Evolutionary conservation across 371 early-diverging fungal genomes (phyloP).

Genomic region (Mucor plumbeus): DNA sequence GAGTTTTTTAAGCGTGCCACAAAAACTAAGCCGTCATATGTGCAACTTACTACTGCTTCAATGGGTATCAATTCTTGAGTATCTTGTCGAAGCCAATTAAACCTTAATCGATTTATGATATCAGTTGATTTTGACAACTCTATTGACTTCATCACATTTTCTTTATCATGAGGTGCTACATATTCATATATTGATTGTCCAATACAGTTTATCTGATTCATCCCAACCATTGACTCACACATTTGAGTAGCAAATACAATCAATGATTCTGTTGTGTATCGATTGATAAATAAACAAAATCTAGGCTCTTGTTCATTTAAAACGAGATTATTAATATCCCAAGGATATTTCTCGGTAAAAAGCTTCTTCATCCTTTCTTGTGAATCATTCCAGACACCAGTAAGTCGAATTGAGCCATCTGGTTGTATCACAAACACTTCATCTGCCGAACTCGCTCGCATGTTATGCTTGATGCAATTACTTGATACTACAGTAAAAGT

Average conservation of each 20-base stretch:
- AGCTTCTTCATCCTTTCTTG: constrained; percentile 30
- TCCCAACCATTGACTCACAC: constrained; percentile 15
- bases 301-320: constrained; percentile 27
- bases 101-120: background rate
- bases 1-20: background rate
- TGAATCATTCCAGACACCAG: constrained; percentile 34
- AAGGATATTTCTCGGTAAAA: constrained; percentile 20
- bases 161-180: background rate
- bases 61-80: background rate
- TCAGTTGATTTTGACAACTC: background rate
- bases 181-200: constrained; percentile 23
- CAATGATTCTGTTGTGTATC: constrained; percentile 13
- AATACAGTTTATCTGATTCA: constrained; percentile 14
- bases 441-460: constrained; percentile 37
- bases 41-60: background rate
- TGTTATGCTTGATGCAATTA: constrained; percentile 28
- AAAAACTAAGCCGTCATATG: background rate
- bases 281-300: constrained; percentile 30
- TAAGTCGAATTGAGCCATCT: constrained; percentile 31
- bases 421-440: constrained; percentile 22
- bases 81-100: background rate
- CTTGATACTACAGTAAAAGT: constrained; percentile 22
- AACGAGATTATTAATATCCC: constrained; percentile 24
- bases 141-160: no score
- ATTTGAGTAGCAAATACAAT: constrained; percentile 32